Evolutionary conservation across 768 basidiomycete genomes (phyloP), one percentile per base, ranked within the genome.

Genomic region (Tubosaeta sp.): DNA sequence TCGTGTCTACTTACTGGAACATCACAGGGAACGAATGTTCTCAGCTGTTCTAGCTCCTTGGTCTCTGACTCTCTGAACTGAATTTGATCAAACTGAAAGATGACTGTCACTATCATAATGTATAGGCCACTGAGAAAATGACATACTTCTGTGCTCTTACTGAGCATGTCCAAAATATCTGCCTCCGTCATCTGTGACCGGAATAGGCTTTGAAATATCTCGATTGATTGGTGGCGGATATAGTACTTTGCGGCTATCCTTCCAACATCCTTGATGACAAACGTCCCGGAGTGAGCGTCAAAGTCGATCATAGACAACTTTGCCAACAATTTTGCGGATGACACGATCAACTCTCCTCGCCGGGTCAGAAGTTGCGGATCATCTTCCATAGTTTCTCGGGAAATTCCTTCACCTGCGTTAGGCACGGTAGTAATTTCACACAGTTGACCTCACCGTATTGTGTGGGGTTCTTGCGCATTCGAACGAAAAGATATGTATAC

Each of bases 241-340:
- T 98, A 99, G 69, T 97, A 99, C 70, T 89, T 95, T 5, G 95
- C 92, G 0, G 97, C 94, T 60, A 98, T 95, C 57, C 93, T 76
- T n/a, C 97, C 97, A 3, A 95, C 71, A 57, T 97, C 95, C n/a
- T 88, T 91, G 58, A 86, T 82, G 3, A 77, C 72, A 51, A 97
- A 85, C 2, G 77, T 70, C 12, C 80, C 82, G 5, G 73, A 77
- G 1, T 66, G 65, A 33, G 72, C 66, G 61, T 93, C 85, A 61
- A 85, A 89, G 42, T 80, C 75, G 48, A 97, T 86, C 97, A 99
- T 99, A 37, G 80, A 76, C 12, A 83, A 76, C 27, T 80, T 74
- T 22, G 82, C 76, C 2, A 99, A 81, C 53, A 73, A 80, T 34
- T 74, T 70, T 6, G 91, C 90, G 1, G 92, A 86, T 41, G 71